Evolutionary conservation across 1,284 basidiomycete genomes (phyloP).

Genomic region (Bjerkandera adusta): DNA sequence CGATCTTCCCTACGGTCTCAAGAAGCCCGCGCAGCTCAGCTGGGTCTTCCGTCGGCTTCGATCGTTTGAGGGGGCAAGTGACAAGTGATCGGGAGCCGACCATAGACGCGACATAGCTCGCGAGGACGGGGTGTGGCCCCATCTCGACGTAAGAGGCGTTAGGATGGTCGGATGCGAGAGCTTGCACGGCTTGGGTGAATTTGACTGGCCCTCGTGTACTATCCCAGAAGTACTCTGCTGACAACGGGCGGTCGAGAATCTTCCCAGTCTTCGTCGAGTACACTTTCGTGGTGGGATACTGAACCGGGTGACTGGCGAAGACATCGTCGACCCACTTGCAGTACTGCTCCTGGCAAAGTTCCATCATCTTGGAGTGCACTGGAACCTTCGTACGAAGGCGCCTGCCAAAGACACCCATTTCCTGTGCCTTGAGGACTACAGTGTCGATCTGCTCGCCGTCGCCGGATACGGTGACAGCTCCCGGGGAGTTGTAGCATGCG

Average conservation of each 20-base stretch:
- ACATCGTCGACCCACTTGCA: too few relatives aligned
- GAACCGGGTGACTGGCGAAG: constrained; percentile 18
- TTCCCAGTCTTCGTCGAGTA: constrained; percentile 28
- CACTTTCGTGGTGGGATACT: constrained; percentile 17
- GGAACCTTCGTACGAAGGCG: constrained; percentile 31
- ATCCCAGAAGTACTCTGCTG: constrained; percentile 35
- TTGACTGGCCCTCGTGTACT: constrained; percentile 31
- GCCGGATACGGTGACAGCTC: constrained; percentile 35
- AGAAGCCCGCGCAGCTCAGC: constrained; percentile 23
- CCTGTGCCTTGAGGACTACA: constrained; percentile 26
- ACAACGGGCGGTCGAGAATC: constrained; percentile 17
- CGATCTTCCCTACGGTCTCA: constrained; percentile 27
- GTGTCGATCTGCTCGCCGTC: constrained; percentile 25
- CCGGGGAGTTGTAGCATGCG: constrained; percentile 37
- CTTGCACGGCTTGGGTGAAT: constrained; percentile 27
- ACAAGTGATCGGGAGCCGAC: too few relatives aligned
- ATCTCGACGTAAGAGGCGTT: constrained; percentile 32
- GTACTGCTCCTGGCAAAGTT: too few relatives aligned
- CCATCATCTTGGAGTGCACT: too few relatives aligned
- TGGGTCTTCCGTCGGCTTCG: too few relatives aligned
- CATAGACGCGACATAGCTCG: constrained; percentile 29
- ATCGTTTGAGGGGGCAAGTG: too few relatives aligned
- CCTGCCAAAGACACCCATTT: constrained; percentile 30
- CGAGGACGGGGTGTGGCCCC: constrained; percentile 35
- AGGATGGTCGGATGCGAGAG: constrained; percentile 19